A percentile compares a stretch with the other conserved stretches of the same genome.
Conservation (phyloP, 2,329 filamentous ascomycete species). For the Colletotrichum orbiculare region DNA sequence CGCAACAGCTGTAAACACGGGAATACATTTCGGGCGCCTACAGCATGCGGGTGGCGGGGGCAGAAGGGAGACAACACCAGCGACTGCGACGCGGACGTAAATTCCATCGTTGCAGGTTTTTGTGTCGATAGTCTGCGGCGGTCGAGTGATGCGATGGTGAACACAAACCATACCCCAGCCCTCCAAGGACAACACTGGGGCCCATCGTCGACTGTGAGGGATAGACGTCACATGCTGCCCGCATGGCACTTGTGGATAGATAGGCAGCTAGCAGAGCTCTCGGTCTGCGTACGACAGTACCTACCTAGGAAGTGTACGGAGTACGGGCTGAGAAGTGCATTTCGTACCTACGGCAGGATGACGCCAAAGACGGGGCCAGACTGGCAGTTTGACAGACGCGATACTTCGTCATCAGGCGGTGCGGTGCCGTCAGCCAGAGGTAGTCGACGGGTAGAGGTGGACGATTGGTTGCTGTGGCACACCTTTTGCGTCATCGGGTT, state of each 20-base stretch:
- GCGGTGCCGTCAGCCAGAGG: not conserved
- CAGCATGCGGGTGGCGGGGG: not conserved
- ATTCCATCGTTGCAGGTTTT: constrained; percentile 29
- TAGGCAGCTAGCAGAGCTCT: too few species aligned
- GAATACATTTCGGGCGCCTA: not conserved
- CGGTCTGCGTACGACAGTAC: too few species aligned
- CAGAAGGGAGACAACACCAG: not conserved
- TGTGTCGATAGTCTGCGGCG: not conserved
- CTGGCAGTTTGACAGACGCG: constrained; percentile 2
- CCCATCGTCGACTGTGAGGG: not conserved
- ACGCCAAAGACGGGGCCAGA: constrained; percentile 30
- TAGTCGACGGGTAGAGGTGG: constrained; percentile 22
- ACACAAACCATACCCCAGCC: constrained; percentile 3
- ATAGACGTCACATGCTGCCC: constrained; percentile 32
- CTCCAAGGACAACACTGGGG: not conserved
- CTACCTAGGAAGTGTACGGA: too few species aligned
- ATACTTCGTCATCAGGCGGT: constrained; percentile 27
- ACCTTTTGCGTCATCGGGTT: constrained; percentile 38
- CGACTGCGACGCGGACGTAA: constrained; percentile 8
- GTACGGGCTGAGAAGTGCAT: not conserved
- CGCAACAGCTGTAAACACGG: too few species aligned
- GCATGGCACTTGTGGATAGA: constrained; percentile 5
- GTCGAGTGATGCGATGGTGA: constrained; percentile 25
- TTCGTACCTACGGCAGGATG: constrained; percentile 27
- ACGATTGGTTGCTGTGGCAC: constrained; percentile 38